These are phyloP conservation scores for Chaetomium strumarium DNA, from an alignment of 2,329 filamentous ascomycete genomes.

Conservation along the genomic window DNA sequence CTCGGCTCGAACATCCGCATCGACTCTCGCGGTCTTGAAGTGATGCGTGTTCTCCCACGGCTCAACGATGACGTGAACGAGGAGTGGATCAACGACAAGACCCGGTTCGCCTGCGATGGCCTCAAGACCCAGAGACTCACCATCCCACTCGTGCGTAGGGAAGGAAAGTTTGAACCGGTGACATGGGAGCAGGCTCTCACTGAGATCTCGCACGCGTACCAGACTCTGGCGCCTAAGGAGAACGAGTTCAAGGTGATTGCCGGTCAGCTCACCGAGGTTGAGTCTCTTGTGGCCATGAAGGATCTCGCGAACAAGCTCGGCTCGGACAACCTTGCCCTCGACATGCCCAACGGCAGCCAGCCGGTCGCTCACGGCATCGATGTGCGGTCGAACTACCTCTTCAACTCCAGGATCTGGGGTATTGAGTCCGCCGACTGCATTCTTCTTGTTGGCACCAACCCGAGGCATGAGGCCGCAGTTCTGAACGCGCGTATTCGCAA, in stretches of 20 bases:
- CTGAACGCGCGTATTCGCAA: slow-evolving; percentile 96
- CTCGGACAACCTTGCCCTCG: slow-evolving; percentile 90
- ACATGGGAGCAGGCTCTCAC: slow-evolving; percentile 94
- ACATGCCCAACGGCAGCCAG: slow-evolving; percentile 76
- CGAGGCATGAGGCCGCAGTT: slow-evolving; percentile 88
- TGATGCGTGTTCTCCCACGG: slow-evolving; percentile 88
- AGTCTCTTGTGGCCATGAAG: slow-evolving; percentile 93
- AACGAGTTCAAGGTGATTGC: slow-evolving; percentile 96
- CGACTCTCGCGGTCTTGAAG: slow-evolving; percentile 87
- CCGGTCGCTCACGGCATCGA: slow-evolving; percentile 91
- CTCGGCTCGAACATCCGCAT: slow-evolving; percentile 92
- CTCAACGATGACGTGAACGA: slow-evolving; percentile 98
- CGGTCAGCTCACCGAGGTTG: slow-evolving; percentile 84
- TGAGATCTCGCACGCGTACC: slow-evolving; percentile 77
- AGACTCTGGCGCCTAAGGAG: slow-evolving; percentile 71
- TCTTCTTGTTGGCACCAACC: slow-evolving; percentile 90
- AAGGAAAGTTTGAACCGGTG: slow-evolving; percentile 85
- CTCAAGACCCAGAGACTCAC: slow-evolving; percentile 94
- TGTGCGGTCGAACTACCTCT: slow-evolving; percentile 87
- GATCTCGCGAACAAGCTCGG: slow-evolving; percentile 94
- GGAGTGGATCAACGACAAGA: slow-evolving; percentile 99
- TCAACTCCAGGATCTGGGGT: slow-evolving; percentile 92
- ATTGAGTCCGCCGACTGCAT: slow-evolving; percentile 92
- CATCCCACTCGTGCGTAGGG: slow-evolving; percentile 79
- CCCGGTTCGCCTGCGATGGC: slow-evolving; percentile 91